Percentiles rank a stretch among this genome's conserved stretches.
Evolutionary conservation across 306 rosid species (phyloP).

Genomic region (Benincasa hispida): DNA sequence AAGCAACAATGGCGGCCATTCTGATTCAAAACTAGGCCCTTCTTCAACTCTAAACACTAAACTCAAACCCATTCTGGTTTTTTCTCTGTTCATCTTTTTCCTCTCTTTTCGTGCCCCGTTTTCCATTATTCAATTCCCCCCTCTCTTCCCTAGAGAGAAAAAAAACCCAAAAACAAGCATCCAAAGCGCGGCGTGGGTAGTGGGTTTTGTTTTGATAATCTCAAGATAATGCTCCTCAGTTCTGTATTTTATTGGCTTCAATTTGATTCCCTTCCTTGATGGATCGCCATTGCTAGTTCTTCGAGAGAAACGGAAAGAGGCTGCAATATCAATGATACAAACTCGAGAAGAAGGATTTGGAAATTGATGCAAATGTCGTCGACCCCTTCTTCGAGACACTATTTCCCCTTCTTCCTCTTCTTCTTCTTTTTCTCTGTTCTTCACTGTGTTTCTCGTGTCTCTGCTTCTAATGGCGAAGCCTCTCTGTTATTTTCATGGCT

Average conservation of each 20-base stretch:
- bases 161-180: not conserved
- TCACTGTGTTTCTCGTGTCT: not conserved
- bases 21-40: not conserved
- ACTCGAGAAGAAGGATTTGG: constrained; percentile 19
- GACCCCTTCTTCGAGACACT: constrained; percentile 19
- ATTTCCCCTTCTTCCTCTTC: constrained; percentile 11
- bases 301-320: constrained; percentile 7
- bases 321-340: constrained; percentile 13
- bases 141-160: not conserved
- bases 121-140: not conserved
- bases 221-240: not conserved
- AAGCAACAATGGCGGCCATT: not conserved
- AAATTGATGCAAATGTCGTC: constrained; percentile 25
- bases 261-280: not conserved
- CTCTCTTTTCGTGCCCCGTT: not conserved
- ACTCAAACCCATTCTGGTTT: not conserved
- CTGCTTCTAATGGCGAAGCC: constrained; percentile 41
- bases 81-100: not conserved
- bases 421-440: not conserved
- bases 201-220: not conserved
- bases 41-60: not conserved
- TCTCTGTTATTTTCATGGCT: constrained; percentile 51
- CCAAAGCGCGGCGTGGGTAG: constrained; percentile 7
- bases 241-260: not conserved
- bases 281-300: not conserved